Evolutionary conservation across 2,329 filamentous ascomycete species (phyloP), one percentile per base, ranked within the genome.

Genomic region (Aspergillus chevalieri): DNA sequence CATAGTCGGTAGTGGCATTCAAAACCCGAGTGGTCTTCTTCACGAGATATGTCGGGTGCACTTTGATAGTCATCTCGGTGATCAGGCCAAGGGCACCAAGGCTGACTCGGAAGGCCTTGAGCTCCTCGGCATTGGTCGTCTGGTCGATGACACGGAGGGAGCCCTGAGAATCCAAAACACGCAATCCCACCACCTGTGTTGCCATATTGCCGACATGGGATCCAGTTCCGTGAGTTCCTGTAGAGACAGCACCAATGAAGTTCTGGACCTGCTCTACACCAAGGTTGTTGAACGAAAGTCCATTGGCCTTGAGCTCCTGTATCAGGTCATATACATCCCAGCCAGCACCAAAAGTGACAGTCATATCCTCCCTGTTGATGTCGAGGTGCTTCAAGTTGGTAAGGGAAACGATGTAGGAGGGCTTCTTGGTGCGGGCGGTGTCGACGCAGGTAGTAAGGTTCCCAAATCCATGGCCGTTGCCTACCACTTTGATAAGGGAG

Each of bases 61-160:
- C 56, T 36, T 56, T 47, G 38, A 58, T 48, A 28, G 54, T 58
- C 38, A 55, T 10, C 43, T 57, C 56, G 3, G 49, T 53, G 44
- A 58, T 55, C n/a, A 58, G 44, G 28, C 56, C 56, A 24, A 58
- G 51, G 34, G 56, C 54, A 42, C 57, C 57, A 48, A 59, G 46
- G 28, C 41, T 47, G 22, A 59, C 47, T 19, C 51, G 43, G 46
- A 54, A 59, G 3, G 57, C 57, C 39, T 56, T 56, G 21, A 57
- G 46, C 17, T 53, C 47, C 39, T 59, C 57, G 2, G 55, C 33
- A 7, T 48, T 53, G 10, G 36, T 45, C 1, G 44, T 26, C 33
- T 56, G 42, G 41, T 56, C 34, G 43, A 59, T 52, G 14, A 46
- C 26, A 19, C 42, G 46, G 30, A 54, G 21, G 15, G 53, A 52